Conservation (phyloP, 176 grass and related monocot genomes). For the Guadua angustifolia region DNA sequence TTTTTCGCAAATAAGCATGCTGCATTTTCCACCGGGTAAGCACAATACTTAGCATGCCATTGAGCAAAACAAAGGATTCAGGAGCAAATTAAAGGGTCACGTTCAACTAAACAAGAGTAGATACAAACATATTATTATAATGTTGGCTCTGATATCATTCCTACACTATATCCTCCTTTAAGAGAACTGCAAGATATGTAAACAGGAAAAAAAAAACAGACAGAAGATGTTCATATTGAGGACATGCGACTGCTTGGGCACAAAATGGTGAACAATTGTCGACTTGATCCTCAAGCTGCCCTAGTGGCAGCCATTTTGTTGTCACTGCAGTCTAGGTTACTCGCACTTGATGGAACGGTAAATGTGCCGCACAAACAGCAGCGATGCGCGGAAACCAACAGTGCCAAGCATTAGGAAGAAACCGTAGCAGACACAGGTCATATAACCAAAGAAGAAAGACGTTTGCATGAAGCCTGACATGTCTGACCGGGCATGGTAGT, state of each 20-base stretch:
- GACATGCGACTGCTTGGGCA: constrained; percentile 13
- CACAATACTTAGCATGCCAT: constrained; percentile 14
- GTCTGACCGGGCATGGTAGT: constrained; percentile 86
- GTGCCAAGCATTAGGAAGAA: constrained; percentile 97
- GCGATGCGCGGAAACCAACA: constrained; percentile 79
- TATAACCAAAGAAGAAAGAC: constrained; percentile 97
- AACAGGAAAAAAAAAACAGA: not conserved
- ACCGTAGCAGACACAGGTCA: constrained; percentile 93
- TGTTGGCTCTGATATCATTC: constrained; percentile 7
- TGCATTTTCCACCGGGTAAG: not conserved
- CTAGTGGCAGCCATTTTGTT: not conserved
- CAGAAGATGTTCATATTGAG: constrained; percentile 12
- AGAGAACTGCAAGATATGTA: constrained; percentile 6
- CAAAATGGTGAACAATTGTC: constrained; percentile 7
- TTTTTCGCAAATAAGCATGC: not conserved
- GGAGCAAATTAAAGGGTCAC: not conserved
- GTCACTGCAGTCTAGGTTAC: constrained; percentile 36
- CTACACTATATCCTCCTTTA: constrained; percentile 11
- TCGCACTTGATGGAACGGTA: constrained; percentile 95
- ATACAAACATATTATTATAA: constrained; percentile 23
- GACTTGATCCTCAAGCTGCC: not conserved
- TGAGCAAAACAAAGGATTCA: not conserved
- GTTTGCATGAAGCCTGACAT: constrained; percentile 99
- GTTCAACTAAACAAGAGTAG: constrained; percentile 24
- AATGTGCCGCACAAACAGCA: constrained; percentile 86